Percentiles rank a stretch among this genome's conserved stretches.
These are phyloP conservation scores for Flaveria floridana DNA, from an alignment of 140 eudicot genomes.

Conservation along the genomic window DNA sequence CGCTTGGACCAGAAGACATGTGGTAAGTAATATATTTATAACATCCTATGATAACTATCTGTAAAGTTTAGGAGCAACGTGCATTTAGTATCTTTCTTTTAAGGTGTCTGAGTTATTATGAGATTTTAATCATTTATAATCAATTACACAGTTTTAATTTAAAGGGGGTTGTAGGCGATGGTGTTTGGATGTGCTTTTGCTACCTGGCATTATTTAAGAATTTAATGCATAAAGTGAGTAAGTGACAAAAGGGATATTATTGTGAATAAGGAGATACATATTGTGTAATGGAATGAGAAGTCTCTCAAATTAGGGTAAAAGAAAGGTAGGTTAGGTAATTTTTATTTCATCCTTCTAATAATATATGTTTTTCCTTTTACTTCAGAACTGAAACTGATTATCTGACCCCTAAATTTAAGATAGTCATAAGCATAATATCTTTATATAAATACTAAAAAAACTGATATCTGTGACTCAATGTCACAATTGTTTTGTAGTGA, in stretches of 20 bases:
- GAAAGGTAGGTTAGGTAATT: constrained; percentile 18
- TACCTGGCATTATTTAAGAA: not conserved
- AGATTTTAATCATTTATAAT: not conserved
- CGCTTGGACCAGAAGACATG: constrained; percentile 98
- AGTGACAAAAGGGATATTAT: not conserved
- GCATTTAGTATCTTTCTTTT: constrained; percentile 15
- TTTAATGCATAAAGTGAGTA: not conserved
- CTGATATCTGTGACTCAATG: too few relatives aligned
- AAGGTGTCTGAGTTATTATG: constrained; percentile 2
- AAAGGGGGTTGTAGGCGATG: not conserved
- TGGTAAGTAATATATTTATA: constrained; percentile 50
- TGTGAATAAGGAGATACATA: not conserved
- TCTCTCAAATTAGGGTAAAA: not conserved
- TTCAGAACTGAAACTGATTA: not conserved
- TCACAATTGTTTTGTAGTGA: too few relatives aligned
- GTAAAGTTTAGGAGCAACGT: not conserved
- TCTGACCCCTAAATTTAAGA: not conserved
- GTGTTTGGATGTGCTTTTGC: constrained; percentile 12
- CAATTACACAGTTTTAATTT: not conserved
- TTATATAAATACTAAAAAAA: too few relatives aligned
- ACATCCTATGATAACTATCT: not conserved
- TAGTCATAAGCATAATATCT: not conserved
- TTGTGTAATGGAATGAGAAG: constrained; percentile 2
- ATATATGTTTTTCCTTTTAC: not conserved
- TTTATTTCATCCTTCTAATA: not conserved